These are phyloP conservation scores for Neospermospora avenae DNA, from an alignment of 2,329 filamentous ascomycete genomes.

Conservation along the genomic window DNA sequence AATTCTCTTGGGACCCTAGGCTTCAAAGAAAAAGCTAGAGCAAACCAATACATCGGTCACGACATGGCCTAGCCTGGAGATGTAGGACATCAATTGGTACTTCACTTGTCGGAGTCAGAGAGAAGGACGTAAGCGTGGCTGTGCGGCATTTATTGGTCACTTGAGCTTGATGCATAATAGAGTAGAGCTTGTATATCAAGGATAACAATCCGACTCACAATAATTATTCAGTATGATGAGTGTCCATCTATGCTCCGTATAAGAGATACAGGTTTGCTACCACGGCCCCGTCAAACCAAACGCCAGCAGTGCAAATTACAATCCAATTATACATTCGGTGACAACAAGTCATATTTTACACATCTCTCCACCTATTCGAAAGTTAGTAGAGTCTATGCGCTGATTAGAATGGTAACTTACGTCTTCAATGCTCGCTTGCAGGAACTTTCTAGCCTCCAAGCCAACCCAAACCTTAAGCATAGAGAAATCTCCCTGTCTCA, in stretches of 20 bases:
- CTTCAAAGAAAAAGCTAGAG: too few relatives aligned
- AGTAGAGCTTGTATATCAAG: neutral
- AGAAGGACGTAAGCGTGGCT: too few relatives aligned
- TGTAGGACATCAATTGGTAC: too few relatives aligned
- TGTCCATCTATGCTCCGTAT: neutral
- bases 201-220: neutral
- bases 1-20: too few relatives aligned
- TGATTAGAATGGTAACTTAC: conserved; percentile 47
- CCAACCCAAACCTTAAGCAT: conserved; percentile 93
- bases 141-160: too few relatives aligned
- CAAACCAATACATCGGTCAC: too few relatives aligned
- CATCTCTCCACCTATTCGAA: conserved; percentile 69
- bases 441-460: conserved; percentile 80
- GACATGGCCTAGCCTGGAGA: too few relatives aligned
- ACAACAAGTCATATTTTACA: conserved; percentile 85
- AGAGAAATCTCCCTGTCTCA: conserved; percentile 70
- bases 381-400: neutral
- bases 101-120: too few relatives aligned
- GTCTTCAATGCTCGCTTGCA: conserved; percentile 87
- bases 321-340: conserved; percentile 68
- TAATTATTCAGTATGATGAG: neutral
- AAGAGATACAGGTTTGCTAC: neutral
- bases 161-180: neutral
- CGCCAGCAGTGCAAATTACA: conserved; percentile 2
- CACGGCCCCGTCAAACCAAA: neutral